Evolutionary conservation across 1,284 basidiomycete species (phyloP), one percentile per base, ranked within the genome.

Genomic region (Moesziomyces sp.): DNA sequence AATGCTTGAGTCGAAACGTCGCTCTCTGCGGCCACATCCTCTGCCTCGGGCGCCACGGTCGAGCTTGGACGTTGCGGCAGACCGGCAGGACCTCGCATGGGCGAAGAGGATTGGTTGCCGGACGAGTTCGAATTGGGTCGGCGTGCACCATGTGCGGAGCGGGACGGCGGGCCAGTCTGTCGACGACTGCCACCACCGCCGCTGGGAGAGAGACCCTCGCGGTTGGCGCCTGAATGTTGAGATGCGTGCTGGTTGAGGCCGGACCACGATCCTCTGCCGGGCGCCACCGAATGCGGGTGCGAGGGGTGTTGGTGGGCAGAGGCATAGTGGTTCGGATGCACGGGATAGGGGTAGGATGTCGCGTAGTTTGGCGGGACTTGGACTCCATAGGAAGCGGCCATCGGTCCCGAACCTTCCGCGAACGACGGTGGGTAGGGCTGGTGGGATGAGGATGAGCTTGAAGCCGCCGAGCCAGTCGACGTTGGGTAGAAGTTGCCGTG

Each of bases 91-190:
- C 30, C 57, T 13, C 55, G 55, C 18, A 52, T 59, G 1, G 65
- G 59, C 30, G 59, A 68, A 19, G 59, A 47, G 24, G 59, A 47
- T 5, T 33, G 48, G 18, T 58, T 53, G 43, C 59, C 59, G 21
- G 66, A 59, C 5, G 66, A 58, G 43, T 59, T 62, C 56, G 66
- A 69, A 49, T 56, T 63, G 5, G 52, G 35, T 46, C 56, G 57
- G 11, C 60, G 52, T 52, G 14, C 46, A 10, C 30, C 30, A 30
- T 30, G 30, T 30, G 8, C 44, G 33, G 56, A 44, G 11, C 60
- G 52, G 18, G 47, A 38, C 7, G 66, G 46, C 46, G 58, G 66
- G 24, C 58, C 59, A 19, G 60, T 49, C 26, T 51, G 56, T 28
- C 59, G 59, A 44, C 66, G 66, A 26, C 45, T 49, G 47, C 44